A percentile compares a stretch with the other conserved stretches of the same genome.
phyloP scores from a whole-genome alignment of 2,329 filamentous ascomycete genomes.

The Dothidotthia symphoricarpi region DNA sequence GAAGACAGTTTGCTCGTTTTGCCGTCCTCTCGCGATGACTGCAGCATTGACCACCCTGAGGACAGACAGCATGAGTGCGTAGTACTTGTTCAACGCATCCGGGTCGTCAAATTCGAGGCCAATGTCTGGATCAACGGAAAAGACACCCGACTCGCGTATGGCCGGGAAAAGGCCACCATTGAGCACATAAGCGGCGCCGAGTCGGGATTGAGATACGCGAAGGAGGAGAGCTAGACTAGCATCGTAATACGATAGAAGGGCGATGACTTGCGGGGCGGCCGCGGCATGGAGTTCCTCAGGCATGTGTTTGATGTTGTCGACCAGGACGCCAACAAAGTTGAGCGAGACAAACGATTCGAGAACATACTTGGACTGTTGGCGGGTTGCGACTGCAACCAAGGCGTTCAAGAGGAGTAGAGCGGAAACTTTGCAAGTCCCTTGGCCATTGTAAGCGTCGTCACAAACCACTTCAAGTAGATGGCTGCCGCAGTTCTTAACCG shows the following conservation, averaged over 20 bases:
- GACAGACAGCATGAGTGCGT: slow-evolving; percentile 75
- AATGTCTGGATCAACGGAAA: slow-evolving; percentile 86
- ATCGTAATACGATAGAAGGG: slow-evolving; percentile 62
- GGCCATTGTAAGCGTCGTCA: slow-evolving; percentile 87
- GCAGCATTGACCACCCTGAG: slow-evolving; percentile 79
- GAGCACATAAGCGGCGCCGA: slow-evolving; percentile 83
- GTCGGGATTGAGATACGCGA: slow-evolving; percentile 76
- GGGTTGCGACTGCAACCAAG: slow-evolving; percentile 69
- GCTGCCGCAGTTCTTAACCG: slow-evolving; percentile 76
- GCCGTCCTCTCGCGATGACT: slow-evolving; percentile 74
- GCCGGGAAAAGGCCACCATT: slow-evolving; percentile 84
- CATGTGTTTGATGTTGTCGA: slow-evolving; percentile 80
- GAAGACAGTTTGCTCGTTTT: slow-evolving; percentile 70
- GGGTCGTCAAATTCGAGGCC: slow-evolving; percentile 72
- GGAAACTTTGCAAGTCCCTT: slow-evolving; percentile 77
- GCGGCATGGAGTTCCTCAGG: slow-evolving; percentile 60
- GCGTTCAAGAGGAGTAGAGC: slow-evolving; percentile 81
- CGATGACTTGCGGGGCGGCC: slow-evolving; percentile 49
- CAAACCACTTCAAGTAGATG: slow-evolving; percentile 82
- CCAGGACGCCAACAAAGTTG: slow-evolving; percentile 86
- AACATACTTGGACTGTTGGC: slow-evolving; percentile 70
- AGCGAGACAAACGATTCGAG: slow-evolving; percentile 77
- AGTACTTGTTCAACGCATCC: slow-evolving; percentile 74
- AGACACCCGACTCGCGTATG: slow-evolving; percentile 78
- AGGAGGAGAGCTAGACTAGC: slow-evolving; percentile 80